Conservation (phyloP, 371 early-diverging fungal species). For the Rhizopus stolonifer region DNA sequence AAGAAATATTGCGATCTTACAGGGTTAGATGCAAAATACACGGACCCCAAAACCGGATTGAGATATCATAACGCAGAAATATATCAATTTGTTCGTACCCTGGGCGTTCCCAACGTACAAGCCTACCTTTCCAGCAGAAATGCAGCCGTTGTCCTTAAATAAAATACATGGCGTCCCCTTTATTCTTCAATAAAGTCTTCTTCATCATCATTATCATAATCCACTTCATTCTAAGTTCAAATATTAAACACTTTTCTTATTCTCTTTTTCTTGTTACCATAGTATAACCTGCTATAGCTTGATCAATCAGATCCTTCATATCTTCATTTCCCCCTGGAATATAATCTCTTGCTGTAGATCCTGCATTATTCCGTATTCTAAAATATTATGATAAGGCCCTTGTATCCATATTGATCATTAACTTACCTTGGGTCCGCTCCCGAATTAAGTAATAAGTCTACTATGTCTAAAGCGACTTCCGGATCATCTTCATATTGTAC, state of each 20-base stretch:
- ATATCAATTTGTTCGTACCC: slow-evolving; percentile 72
- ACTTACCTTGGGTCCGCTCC: slow-evolving; percentile 58
- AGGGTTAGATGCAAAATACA: slow-evolving; percentile 80
- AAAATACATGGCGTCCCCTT: too few species aligned
- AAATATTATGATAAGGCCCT: neutral
- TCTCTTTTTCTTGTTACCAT: slow-evolving; percentile 18
- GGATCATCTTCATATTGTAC: slow-evolving; percentile 53
- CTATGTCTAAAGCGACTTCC: slow-evolving; percentile 55
- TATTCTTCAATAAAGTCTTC: slow-evolving; percentile 8
- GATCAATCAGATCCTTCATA: slow-evolving; percentile 29
- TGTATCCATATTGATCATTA: neutral
- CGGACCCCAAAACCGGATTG: slow-evolving; percentile 85
- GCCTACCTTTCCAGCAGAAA: slow-evolving; percentile 77
- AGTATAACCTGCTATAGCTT: slow-evolving; percentile 27
- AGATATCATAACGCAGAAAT: slow-evolving; percentile 83
- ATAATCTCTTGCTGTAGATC: slow-evolving; percentile 18
- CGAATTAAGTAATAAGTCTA: slow-evolving; percentile 48
- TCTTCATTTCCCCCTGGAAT: slow-evolving; percentile 25
- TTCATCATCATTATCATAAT: slow-evolving; percentile 20
- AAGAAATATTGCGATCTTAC: slow-evolving; percentile 94
- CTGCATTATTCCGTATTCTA: slow-evolving; percentile 30
- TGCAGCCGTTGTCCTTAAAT: slow-evolving; percentile 76
- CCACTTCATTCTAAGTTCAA: slow-evolving; percentile 6
- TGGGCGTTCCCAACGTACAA: slow-evolving; percentile 80
- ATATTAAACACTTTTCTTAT: neutral